Base-by-base conservation (phyloP, 177 flowering plant species). In the Vitis hybrid region DNA sequence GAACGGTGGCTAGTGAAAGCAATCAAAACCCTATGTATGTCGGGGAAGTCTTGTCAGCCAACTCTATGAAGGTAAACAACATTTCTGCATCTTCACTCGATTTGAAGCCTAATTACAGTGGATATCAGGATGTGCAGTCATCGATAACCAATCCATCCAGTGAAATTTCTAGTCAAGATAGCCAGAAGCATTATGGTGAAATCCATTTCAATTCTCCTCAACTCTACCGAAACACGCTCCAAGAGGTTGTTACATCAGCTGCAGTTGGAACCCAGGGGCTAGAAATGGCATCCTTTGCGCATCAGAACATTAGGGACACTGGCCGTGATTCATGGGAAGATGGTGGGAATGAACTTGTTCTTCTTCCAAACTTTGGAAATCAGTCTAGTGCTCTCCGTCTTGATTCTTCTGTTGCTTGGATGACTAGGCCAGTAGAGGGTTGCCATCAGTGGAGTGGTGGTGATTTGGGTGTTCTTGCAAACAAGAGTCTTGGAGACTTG, bases 231-330 rank as follows among this genome's bases (percentile, higher is more conserved):
- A 83, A 78, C 69, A 51, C 70, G 10, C 79, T 76, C 13, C 83
- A 80, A 26, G 85, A 80, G 45, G 80, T 70, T 65, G 84, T 76
- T 51, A 74, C 80, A 8, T 48, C 79, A 53, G 77, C 84, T 10
- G 29, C 68, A 2, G 18, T 56, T 62, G 73, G 73, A 56, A 55
- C 70, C 49, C 79, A 72, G 48, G 73, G 62, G n/a, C 45, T 39
- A 39, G 45, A 39, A 39, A 39, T 39, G 45, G 45, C 45, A 39
- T 39, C 45, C 45, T 39, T 39, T 39, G 45, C 45, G 8, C 45
- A 68, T n/a, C 74, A 73, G 26, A 73, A 66, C 11, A 53, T 60
- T 0, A 51, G 79, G 62, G 82, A 70, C 64, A 33, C 70, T 55
- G 78, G 51, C 33, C 76, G 66, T 2, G 71, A 58, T 14, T 68